These are phyloP conservation scores for Metrosideros polymorpha DNA, from an alignment of 441 rosid species.

Conservation along the genomic window DNA sequence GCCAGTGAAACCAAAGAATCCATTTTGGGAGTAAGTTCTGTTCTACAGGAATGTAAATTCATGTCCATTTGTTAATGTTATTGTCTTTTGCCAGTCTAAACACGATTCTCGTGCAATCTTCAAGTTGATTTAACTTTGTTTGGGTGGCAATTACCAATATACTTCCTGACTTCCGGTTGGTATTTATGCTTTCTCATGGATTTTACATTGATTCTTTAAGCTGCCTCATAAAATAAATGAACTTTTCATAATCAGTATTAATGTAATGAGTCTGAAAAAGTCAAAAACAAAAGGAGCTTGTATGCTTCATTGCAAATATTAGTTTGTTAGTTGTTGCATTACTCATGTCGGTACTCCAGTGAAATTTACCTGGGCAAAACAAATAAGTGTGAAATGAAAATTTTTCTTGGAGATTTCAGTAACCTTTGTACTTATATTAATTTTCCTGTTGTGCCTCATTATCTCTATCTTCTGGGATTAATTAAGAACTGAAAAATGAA, in stretches of 20 bases:
- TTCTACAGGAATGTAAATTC: background rate
- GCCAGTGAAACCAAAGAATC: constrained; percentile 63
- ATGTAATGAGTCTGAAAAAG: background rate
- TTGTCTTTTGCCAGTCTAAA: background rate
- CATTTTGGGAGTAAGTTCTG: constrained; percentile 41
- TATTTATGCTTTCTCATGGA: background rate
- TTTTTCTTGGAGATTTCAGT: background rate
- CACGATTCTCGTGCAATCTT: background rate
- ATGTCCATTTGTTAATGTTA: background rate
- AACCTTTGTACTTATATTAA: background rate
- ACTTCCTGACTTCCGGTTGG: background rate
- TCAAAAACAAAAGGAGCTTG: background rate
- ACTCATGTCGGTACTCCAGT: background rate
- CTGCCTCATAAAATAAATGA: background rate
- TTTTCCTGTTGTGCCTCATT: background rate
- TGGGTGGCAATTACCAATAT: background rate
- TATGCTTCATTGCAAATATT: too few relatives aligned
- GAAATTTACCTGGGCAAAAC: background rate
- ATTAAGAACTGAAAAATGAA: background rate
- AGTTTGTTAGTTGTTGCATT: too few relatives aligned
- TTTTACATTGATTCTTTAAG: background rate
- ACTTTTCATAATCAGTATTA: background rate
- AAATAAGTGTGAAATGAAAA: background rate
- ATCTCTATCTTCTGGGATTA: background rate
- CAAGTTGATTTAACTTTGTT: background rate